Evolutionary conservation across 352 stramenopile genomes (phyloP).

Genomic region (Phytopythium oedochilum): DNA sequence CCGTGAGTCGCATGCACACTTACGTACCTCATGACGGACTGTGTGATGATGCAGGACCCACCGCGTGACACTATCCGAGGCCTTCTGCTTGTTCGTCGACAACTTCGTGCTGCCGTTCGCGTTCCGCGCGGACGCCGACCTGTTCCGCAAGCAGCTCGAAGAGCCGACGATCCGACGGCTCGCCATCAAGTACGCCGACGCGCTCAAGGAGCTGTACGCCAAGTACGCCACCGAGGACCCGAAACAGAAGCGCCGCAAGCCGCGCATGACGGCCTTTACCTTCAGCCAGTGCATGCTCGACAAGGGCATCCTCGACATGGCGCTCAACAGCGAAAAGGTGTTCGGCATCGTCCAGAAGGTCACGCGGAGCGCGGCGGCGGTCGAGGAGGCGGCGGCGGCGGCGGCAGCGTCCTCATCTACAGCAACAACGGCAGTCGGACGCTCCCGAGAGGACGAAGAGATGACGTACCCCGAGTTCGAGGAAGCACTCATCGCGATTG

Average conservation of each 20-base stretch:
- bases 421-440: background rate
- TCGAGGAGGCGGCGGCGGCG: background rate
- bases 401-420: slow-evolving; percentile 1
- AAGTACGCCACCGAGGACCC: slow-evolving; percentile 45
- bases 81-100: slow-evolving; percentile 71
- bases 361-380: slow-evolving; percentile 13
- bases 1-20: background rate
- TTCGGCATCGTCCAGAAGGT: slow-evolving; percentile 54
- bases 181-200: slow-evolving; percentile 56
- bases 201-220: slow-evolving; percentile 50
- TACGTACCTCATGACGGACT: too few relatives aligned
- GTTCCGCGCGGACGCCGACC: slow-evolving; percentile 63
- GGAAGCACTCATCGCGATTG: slow-evolving; percentile 60
- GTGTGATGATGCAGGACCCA: slow-evolving; percentile 28
- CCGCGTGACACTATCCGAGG: slow-evolving; percentile 63
- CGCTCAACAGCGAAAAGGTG: slow-evolving; percentile 59
- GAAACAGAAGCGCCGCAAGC: slow-evolving; percentile 29
- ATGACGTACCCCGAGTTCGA: slow-evolving; percentile 63
- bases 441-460: slow-evolving; percentile 40
- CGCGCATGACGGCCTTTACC: slow-evolving; percentile 51
- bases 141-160: slow-evolving; percentile 74
- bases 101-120: slow-evolving; percentile 72
- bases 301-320: slow-evolving; percentile 51
- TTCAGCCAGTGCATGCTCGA: slow-evolving; percentile 63
- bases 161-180: slow-evolving; percentile 56